Conservation (phyloP, 1,284 basidiomycete species). For the Irpex sp. region DNA sequence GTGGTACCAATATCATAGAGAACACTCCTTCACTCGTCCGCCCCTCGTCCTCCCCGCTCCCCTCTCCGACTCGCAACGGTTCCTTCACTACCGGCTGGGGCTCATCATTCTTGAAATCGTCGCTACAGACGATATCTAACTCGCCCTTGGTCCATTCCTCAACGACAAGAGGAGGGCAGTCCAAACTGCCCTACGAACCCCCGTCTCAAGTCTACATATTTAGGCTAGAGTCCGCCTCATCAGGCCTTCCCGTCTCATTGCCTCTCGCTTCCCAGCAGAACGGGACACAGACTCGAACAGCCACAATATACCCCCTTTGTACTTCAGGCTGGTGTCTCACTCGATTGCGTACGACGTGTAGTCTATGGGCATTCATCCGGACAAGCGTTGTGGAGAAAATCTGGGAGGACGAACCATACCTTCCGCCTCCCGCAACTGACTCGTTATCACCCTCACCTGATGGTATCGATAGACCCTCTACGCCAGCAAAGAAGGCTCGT, state of each 20-base stretch:
- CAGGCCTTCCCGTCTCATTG: conserved; percentile 26
- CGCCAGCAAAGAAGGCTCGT: conserved; percentile 29
- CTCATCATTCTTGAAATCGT: conserved; percentile 53
- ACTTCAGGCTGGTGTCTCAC: conserved; percentile 74
- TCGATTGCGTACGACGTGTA: conserved; percentile 83
- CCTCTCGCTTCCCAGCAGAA: conserved; percentile 23
- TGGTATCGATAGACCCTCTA: conserved; percentile 19
- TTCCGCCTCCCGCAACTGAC: conserved; percentile 25
- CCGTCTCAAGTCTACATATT: conserved; percentile 55
- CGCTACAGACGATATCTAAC: conserved; percentile 30
- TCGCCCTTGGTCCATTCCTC: conserved; percentile 19
- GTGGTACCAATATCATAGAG: conserved; percentile 56
- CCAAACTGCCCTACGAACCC: conserved; percentile 26
- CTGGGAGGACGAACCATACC: conserved; percentile 69
- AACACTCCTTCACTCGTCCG: conserved; percentile 10
- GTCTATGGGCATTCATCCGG: conserved; percentile 87
- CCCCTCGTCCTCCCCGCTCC: conserved; percentile 10
- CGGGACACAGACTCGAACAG: conserved; percentile 16
- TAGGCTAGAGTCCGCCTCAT: conserved; percentile 39
- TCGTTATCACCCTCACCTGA: conserved; percentile 4
- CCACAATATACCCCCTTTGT: conserved; percentile 66
- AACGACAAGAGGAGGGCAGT: conserved; percentile 24
- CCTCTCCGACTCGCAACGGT: conserved; percentile 20
- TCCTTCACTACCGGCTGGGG: conserved; percentile 54
- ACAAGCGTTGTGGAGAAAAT: conserved; percentile 78